Conservation (phyloP, 306 rosid species). For the Fragaria vesca region DNA sequence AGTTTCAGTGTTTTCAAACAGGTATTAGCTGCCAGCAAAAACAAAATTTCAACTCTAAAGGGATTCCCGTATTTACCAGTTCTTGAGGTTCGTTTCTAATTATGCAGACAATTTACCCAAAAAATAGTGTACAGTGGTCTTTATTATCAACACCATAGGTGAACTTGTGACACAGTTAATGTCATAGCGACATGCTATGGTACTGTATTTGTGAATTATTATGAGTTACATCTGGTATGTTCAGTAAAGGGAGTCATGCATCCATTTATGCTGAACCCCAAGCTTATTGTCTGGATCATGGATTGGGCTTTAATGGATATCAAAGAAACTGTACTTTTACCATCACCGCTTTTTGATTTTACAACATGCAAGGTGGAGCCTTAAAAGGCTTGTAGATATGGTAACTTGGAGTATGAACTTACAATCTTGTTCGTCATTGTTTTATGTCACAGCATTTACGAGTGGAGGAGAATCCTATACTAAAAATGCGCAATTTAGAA, state of each 20-base stretch:
- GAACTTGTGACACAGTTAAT: background rate
- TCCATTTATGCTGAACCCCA: background rate
- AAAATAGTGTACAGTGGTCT: background rate
- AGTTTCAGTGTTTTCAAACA: constrained; percentile 35
- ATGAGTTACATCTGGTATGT: background rate
- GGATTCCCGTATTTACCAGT: constrained; percentile 91
- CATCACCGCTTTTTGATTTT: background rate
- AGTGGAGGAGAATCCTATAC: constrained; percentile 95
- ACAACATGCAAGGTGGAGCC: background rate
- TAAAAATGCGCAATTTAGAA: constrained; percentile 87
- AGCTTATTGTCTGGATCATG: background rate
- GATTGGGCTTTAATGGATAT: background rate
- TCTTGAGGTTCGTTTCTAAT: constrained; percentile 73
- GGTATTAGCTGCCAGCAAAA: constrained; percentile 99
- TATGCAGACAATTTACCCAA: background rate
- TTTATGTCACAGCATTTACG: constrained; percentile 77
- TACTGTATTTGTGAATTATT: background rate
- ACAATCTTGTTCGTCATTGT: constrained; percentile 17
- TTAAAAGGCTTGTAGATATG: background rate
- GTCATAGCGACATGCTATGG: constrained; percentile 1
- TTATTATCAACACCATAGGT: background rate
- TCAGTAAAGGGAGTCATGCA: background rate
- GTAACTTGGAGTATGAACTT: background rate
- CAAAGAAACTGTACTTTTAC: background rate
- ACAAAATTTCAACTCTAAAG: constrained; percentile 81